phyloP scores from a whole-genome alignment of 495 filamentous ascomycete species.

The Penicillium bovifimosum region DNA sequence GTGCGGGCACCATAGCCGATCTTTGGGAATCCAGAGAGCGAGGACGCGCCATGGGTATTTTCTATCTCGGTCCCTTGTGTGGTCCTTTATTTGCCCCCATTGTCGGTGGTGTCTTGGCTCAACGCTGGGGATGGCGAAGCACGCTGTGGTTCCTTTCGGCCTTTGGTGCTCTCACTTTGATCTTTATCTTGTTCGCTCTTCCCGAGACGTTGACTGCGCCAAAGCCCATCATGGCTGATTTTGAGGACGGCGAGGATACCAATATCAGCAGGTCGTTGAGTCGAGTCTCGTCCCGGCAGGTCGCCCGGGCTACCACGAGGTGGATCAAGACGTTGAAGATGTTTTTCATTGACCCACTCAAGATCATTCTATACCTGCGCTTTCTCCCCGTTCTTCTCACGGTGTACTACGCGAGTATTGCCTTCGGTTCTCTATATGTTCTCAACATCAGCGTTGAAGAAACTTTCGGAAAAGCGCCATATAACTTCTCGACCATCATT shows the following conservation, averaged over 20 bases:
- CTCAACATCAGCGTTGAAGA: constrained; percentile 81
- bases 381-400: constrained; percentile 75
- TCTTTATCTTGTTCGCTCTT: constrained; percentile 60
- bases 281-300: constrained; percentile 59
- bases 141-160: constrained; percentile 83
- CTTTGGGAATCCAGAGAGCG: constrained; percentile 80
- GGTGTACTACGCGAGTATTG: constrained; percentile 76
- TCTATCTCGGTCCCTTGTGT: constrained; percentile 85
- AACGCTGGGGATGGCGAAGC: constrained; percentile 72
- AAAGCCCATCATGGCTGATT: constrained; percentile 17
- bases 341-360: constrained; percentile 73
- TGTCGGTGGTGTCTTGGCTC: constrained; percentile 70
- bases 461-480: constrained; percentile 68
- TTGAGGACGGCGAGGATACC: constrained; percentile 15
- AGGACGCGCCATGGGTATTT: constrained; percentile 85
- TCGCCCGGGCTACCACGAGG: constrained; percentile 50
- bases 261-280: constrained; percentile 35
- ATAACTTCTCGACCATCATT: constrained; percentile 66
- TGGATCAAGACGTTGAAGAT: constrained; percentile 54
- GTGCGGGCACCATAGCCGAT: constrained; percentile 88
- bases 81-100: constrained; percentile 84
- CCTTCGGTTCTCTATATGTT: constrained; percentile 77
- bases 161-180: constrained; percentile 62
- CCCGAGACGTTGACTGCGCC: constrained; percentile 57
- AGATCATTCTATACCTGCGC: constrained; percentile 69